These are phyloP conservation scores for Lepidium didymum DNA, from an alignment of 345 rosid genomes.

Conservation along the genomic window DNA sequence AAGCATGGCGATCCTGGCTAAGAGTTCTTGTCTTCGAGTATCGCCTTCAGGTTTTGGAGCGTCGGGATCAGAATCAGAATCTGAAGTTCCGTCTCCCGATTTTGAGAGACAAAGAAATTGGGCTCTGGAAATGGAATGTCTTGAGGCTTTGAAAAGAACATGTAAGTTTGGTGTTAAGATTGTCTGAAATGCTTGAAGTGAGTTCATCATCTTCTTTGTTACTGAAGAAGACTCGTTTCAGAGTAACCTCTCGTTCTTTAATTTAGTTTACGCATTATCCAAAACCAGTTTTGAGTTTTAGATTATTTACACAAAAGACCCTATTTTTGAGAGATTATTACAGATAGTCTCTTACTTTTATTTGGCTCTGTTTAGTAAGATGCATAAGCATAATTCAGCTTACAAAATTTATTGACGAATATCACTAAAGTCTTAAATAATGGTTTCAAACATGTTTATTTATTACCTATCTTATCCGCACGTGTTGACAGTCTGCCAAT, in stretches of 20 bases:
- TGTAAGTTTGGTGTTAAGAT: constrained; percentile 21
- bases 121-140: constrained; percentile 7
- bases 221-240: constrained; percentile 9
- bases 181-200: constrained; percentile 27
- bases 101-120: constrained; percentile 22
- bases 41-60: constrained; percentile 57
- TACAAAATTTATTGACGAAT: too few relatives aligned
- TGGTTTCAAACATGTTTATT: background rate
- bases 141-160: constrained; percentile 12
- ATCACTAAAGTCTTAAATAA: background rate
- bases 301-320: background rate
- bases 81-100: constrained; percentile 13
- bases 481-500: background rate
- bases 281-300: constrained; percentile 18
- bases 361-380: background rate
- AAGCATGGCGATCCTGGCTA: constrained; percentile 79
- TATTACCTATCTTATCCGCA: background rate
- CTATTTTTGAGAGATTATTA: background rate
- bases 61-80: constrained; percentile 31
- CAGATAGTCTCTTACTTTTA: constrained; percentile 2
- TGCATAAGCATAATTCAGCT: background rate
- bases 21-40: constrained; percentile 63
- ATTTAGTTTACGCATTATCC: constrained; percentile 30
- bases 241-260: constrained; percentile 24
- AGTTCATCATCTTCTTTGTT: constrained; percentile 21